A percentile compares a stretch with the other conserved stretches of the same genome.
phyloP scores from a whole-genome alignment of 441 rosid genomes.

The Viola pubescens region DNA sequence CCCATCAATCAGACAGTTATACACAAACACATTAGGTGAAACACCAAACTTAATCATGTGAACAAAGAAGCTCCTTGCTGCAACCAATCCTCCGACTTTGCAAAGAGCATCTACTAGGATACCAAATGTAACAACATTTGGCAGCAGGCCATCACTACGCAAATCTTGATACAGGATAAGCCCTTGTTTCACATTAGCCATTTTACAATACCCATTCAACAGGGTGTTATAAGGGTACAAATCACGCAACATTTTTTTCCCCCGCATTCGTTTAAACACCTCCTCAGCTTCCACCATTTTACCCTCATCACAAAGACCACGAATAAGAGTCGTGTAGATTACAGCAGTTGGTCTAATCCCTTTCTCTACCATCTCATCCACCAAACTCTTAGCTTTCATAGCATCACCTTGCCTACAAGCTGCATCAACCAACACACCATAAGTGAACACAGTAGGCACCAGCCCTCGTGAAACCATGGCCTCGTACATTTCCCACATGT shows the following conservation, averaged over 20 bases:
- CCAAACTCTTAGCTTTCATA: conserved; percentile 33
- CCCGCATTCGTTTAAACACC: conserved; percentile 41
- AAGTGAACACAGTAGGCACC: conserved; percentile 46
- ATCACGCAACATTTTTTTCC: conserved; percentile 37
- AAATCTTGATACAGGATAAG: conserved; percentile 36
- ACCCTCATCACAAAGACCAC: conserved; percentile 37
- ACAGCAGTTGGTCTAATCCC: conserved; percentile 53
- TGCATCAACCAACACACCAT: conserved; percentile 49
- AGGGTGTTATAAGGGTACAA: conserved; percentile 45
- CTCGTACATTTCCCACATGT: conserved; percentile 40
- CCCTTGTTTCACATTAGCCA: conserved; percentile 29
- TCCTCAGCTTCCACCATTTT: conserved; percentile 41
- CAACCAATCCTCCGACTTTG: conserved; percentile 36
- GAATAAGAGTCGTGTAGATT: conserved; percentile 40
- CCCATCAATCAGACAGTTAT: neutral
- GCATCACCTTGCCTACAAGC: conserved; percentile 44
- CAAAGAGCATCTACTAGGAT: conserved; percentile 52
- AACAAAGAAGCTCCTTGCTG: conserved; percentile 40
- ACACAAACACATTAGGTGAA: conserved; percentile 11
- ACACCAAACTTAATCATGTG: conserved; percentile 50
- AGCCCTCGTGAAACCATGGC: conserved; percentile 43
- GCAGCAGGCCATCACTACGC: conserved; percentile 31
- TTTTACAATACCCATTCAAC: conserved; percentile 55
- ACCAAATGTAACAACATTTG: conserved; percentile 50
- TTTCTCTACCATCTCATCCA: conserved; percentile 38